Evolutionary conservation across 129 eudicot genomes (phyloP).

Genomic region (Rutidosis leptorrhynchoides): DNA sequence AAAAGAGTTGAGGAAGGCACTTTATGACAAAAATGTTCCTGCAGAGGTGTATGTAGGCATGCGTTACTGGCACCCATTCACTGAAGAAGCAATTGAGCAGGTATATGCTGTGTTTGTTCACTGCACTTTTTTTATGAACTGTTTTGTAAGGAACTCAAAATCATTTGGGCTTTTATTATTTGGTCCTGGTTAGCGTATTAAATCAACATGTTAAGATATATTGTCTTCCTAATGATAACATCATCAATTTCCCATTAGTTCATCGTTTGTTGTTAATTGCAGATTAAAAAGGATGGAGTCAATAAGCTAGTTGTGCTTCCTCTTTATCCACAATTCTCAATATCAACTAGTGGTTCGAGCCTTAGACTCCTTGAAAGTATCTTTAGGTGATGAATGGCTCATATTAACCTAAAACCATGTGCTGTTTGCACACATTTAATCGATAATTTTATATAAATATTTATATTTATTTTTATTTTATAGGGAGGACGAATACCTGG

Average conservation of each 20-base stretch:
- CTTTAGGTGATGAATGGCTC: slow-evolving; percentile 58
- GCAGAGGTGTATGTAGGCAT: slow-evolving; percentile 97
- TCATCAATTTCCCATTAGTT: slow-evolving; percentile 1
- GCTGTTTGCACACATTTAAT: background rate
- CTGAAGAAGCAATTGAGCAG: slow-evolving; percentile 98
- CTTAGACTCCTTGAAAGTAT: slow-evolving; percentile 89
- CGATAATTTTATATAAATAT: no score
- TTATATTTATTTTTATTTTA: slow-evolving; percentile 5
- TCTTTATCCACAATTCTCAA: slow-evolving; percentile 94
- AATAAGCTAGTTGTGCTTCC: slow-evolving; percentile 95
- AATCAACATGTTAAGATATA: background rate
- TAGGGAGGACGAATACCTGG: slow-evolving; percentile 97
- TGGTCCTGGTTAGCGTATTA: background rate
- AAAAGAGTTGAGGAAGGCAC: slow-evolving; percentile 80
- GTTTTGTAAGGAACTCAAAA: background rate
- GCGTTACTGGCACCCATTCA: slow-evolving; percentile 99
- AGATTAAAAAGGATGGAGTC: slow-evolving; percentile 92
- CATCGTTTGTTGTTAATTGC: background rate
- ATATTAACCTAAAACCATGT: slow-evolving; percentile 8
- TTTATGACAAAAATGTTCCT: slow-evolving; percentile 76
- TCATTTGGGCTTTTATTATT: background rate
- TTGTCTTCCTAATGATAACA: background rate
- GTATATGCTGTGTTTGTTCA: slow-evolving; percentile 25
- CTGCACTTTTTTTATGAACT: background rate
- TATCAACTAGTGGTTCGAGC: slow-evolving; percentile 98